phyloP scores from a whole-genome alignment of 257 asterid genomes.

The Parsonsia alboflavescens region DNA sequence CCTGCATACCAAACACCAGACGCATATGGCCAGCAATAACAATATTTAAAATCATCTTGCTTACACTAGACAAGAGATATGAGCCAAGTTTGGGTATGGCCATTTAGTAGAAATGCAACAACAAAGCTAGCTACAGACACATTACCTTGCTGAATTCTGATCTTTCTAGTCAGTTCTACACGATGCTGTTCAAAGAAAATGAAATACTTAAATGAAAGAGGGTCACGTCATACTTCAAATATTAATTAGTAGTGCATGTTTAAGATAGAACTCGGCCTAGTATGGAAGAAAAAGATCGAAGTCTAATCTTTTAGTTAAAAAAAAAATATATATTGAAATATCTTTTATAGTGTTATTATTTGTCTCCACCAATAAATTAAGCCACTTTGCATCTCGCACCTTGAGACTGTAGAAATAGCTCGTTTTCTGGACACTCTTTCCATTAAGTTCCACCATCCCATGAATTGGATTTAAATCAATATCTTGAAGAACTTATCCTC shows the following conservation, averaged over 20 bases:
- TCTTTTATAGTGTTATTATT: neutral
- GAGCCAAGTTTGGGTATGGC: neutral
- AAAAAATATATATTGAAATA: neutral
- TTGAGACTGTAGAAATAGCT: neutral
- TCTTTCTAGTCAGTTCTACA: neutral
- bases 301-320: neutral
- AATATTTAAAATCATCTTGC: neutral
- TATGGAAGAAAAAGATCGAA: neutral
- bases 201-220: neutral
- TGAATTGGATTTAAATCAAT: neutral
- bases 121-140: neutral
- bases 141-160: neutral
- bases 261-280: neutral
- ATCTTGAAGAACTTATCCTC: neutral
- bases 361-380: neutral
- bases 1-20: conserved; percentile 26
- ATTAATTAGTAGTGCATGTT: neutral
- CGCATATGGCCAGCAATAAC: neutral
- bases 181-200: neutral
- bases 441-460: neutral
- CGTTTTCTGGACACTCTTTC: neutral
- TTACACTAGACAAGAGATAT: neutral
- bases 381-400: neutral
- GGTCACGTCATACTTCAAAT: neutral
- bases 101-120: neutral